Conservation (phyloP, 768 basidiomycete genomes). For the Leccinum fibrillosum region DNA sequence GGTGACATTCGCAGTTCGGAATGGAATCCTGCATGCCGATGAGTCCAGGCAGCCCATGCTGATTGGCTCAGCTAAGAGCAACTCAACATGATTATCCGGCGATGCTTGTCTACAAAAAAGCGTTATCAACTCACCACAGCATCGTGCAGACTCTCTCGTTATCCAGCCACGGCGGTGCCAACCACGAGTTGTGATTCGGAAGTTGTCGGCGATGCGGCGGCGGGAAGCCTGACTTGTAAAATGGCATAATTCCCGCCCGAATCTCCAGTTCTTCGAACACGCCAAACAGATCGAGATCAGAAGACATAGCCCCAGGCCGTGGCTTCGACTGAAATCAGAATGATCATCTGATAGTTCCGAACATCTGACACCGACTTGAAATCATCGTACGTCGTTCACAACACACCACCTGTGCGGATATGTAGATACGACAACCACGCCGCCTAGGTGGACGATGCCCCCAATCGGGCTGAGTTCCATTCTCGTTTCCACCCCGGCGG, state of each 20-base stretch:
- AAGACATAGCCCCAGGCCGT: no score
- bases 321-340: no score
- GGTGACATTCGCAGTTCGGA: not conserved
- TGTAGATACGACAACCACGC: not conserved
- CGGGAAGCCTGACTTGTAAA: not conserved
- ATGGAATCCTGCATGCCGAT: not conserved
- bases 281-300: no score
- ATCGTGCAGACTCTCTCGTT: not conserved
- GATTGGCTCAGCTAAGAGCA: not conserved
- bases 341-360: not conserved
- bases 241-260: not conserved
- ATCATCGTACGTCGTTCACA: constrained; percentile 60
- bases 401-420: no score
- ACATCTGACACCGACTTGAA: constrained; percentile 24
- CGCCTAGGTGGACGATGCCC: constrained; percentile 36
- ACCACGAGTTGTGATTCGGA: not conserved
- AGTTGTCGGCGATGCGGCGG: not conserved
- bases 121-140: not conserved
- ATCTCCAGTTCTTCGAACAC: not conserved
- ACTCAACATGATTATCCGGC: not conserved
- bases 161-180: not conserved
- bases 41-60: not conserved
- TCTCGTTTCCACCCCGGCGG: constrained; percentile 39
- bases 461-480: constrained; percentile 44
- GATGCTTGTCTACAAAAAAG: not conserved